Percentiles rank a stretch among this genome's conserved stretches.
These are phyloP conservation scores for Micractinium conductrix DNA, from an alignment of 139 green algal species.

Conservation along the genomic window DNA sequence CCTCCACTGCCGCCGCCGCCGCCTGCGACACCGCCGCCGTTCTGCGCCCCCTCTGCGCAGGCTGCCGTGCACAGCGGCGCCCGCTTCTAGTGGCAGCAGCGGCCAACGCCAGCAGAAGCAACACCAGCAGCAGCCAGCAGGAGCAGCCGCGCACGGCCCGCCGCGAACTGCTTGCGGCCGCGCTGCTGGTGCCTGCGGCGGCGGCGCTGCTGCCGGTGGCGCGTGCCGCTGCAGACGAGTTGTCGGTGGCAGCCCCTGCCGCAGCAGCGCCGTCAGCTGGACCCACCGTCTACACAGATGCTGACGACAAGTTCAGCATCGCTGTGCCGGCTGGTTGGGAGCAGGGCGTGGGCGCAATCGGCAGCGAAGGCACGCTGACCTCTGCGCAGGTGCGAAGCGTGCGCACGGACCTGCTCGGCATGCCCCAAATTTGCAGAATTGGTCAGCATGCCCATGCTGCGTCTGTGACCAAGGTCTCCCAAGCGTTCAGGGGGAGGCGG, in stretches of 20 bases:
- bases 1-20: background rate
- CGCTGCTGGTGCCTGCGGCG: slow-evolving; percentile 8
- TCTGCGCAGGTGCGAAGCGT: background rate
- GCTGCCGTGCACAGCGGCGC: background rate
- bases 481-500: no score
- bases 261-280: background rate
- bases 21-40: background rate
- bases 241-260: background rate
- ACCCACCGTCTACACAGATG: background rate
- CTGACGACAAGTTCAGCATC: slow-evolving; percentile 25
- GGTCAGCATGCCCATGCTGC: no score
- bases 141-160: background rate
- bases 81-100: background rate
- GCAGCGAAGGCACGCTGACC: slow-evolving; percentile 11
- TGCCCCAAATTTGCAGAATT: no score
- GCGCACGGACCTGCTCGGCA: no score
- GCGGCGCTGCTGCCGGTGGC: background rate
- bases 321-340: slow-evolving; percentile 18
- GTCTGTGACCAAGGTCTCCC: no score
- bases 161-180: slow-evolving; percentile 7
- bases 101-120: background rate
- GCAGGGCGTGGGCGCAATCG: slow-evolving; percentile 17
- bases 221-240: background rate
- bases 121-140: background rate
- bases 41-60: background rate